Conservation (phyloP, 768 basidiomycete species). For the Russula lepida region DNA sequence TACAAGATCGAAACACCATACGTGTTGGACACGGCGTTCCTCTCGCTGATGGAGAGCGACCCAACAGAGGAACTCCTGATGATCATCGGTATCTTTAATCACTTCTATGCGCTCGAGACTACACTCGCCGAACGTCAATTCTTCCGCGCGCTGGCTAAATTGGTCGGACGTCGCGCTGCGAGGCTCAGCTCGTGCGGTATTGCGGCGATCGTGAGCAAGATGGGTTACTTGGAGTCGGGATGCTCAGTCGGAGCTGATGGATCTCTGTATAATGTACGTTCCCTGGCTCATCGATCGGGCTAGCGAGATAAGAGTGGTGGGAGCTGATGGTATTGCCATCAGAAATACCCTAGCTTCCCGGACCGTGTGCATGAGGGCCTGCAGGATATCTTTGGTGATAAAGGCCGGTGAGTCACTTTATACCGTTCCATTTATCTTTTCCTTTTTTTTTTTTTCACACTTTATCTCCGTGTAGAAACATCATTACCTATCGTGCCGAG, state of each 20-base stretch:
- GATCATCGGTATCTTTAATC: slow-evolving; percentile 93
- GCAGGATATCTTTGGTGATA: slow-evolving; percentile 92
- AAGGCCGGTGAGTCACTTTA: slow-evolving; percentile 60
- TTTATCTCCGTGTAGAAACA: slow-evolving; percentile 38
- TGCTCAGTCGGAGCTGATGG: slow-evolving; percentile 90
- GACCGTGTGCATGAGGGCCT: slow-evolving; percentile 90
- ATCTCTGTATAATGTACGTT: slow-evolving; percentile 82
- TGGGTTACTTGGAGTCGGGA: slow-evolving; percentile 86
- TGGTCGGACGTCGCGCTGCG: slow-evolving; percentile 85
- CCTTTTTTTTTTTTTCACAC: neutral
- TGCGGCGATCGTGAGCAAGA: slow-evolving; percentile 92
- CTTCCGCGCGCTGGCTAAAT: slow-evolving; percentile 86
- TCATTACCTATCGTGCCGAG: slow-evolving; percentile 76
- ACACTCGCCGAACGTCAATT: slow-evolving; percentile 95
- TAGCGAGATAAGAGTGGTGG: neutral
- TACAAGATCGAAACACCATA: slow-evolving; percentile 96
- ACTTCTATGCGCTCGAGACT: slow-evolving; percentile 95
- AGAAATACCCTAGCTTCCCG: slow-evolving; percentile 98
- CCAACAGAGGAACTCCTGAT: slow-evolving; percentile 94
- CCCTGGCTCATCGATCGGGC: neutral
- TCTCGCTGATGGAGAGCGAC: slow-evolving; percentile 96
- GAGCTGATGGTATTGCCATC: neutral
- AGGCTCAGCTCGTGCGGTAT: slow-evolving; percentile 92
- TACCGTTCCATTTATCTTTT: neutral
- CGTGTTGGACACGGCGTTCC: slow-evolving; percentile 91